Conservation (phyloP, 2,329 filamentous ascomycete species). For the Colletotrichum filicis region DNA sequence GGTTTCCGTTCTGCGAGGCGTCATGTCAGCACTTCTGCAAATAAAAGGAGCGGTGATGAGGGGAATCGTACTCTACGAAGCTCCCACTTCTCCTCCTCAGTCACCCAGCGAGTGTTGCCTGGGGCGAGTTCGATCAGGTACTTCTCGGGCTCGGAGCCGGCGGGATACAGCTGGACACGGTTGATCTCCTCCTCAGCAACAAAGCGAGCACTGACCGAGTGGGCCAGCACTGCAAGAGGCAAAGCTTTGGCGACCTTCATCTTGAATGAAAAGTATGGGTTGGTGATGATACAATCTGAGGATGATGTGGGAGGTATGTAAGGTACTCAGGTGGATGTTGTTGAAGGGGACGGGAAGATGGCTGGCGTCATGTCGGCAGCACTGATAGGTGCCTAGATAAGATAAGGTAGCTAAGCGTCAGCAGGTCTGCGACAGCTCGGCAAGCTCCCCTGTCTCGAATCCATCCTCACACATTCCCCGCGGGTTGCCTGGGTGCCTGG, state of each 20-base stretch:
- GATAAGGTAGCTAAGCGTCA: not conserved
- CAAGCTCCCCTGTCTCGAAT: slow-evolving; percentile 14
- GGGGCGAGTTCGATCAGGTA: slow-evolving; percentile 88
- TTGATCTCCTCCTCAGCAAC: slow-evolving; percentile 63
- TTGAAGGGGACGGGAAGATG: not conserved
- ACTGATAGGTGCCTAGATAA: slow-evolving; percentile 9
- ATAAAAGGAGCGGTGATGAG: not conserved
- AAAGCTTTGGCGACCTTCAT: slow-evolving; percentile 67
- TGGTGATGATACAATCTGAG: not conserved
- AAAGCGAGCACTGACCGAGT: slow-evolving; percentile 66
- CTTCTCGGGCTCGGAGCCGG: slow-evolving; percentile 58
- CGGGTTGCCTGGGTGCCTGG: slow-evolving; percentile 3
- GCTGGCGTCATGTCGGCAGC: slow-evolving; percentile 9
- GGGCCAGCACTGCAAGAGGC: slow-evolving; percentile 65
- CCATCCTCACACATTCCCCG: not conserved
- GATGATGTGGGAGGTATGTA: slow-evolving; percentile 16
- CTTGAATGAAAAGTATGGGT: not conserved
- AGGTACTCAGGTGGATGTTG: slow-evolving; percentile 12
- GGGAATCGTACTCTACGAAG: slow-evolving; percentile 75
- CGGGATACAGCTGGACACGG: slow-evolving; percentile 59
- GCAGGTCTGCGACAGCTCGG: slow-evolving; percentile 11
- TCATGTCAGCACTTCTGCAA: not conserved
- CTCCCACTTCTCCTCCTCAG: slow-evolving; percentile 95
- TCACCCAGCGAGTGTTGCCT: slow-evolving; percentile 86
- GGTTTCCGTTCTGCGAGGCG: slow-evolving; percentile 76